These are phyloP conservation scores for Ramaria sp. DNA, from an alignment of 768 basidiomycete species.

Conservation along the genomic window DNA sequence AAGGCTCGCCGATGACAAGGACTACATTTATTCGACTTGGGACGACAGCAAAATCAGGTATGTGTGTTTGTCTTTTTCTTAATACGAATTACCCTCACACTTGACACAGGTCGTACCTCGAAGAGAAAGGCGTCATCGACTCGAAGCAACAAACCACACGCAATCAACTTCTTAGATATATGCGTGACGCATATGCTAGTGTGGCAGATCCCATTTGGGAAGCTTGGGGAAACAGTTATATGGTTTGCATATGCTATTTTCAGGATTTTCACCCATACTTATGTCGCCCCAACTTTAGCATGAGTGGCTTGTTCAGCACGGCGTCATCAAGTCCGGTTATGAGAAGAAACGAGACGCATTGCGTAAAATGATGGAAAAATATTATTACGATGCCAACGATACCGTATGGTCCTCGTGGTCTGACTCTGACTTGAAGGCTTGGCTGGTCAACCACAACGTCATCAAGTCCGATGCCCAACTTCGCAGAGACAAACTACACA, in stretches of 20 bases:
- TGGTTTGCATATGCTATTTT: conserved; percentile 33
- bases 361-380: conserved; percentile 55
- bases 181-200: conserved; percentile 56
- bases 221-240: conserved; percentile 78
- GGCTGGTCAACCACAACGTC: conserved; percentile 66
- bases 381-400: conserved; percentile 57
- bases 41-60: conserved; percentile 59
- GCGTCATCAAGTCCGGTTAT: conserved; percentile 53
- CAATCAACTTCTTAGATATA: conserved; percentile 56
- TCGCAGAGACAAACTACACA: conserved; percentile 65
- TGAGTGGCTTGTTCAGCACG: conserved; percentile 75
- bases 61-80: background rate
- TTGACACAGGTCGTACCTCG: conserved; percentile 39
- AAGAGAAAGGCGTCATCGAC: conserved; percentile 62
- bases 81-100: background rate
- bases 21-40: conserved; percentile 88
- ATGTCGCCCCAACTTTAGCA: conserved; percentile 30
- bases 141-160: conserved; percentile 50
- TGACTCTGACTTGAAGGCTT: conserved; percentile 64
- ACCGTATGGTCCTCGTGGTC: conserved; percentile 59
- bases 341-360: conserved; percentile 52
- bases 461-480: conserved; percentile 62
- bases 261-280: background rate
- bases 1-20: conserved; percentile 60
- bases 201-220: conserved; percentile 61